These are phyloP conservation scores for Marasmius sp. DNA, from an alignment of 1,284 basidiomycete species.

Conservation along the genomic window DNA sequence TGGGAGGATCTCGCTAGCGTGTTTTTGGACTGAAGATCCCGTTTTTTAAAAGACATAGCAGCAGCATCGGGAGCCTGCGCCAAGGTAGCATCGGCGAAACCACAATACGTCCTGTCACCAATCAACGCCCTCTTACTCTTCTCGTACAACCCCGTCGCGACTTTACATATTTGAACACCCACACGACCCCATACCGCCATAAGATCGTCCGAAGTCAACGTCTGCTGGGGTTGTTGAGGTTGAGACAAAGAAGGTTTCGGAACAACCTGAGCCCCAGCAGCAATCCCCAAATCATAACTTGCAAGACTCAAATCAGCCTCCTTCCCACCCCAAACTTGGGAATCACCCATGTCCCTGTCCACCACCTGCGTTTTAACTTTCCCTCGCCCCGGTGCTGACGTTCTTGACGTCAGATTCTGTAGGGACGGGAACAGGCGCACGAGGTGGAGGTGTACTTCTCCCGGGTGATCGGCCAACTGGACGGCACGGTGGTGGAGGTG, in stretches of 20 bases:
- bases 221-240: constrained; percentile 23
- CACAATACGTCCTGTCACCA: constrained; percentile 80
- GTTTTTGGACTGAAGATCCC: constrained; percentile 63
- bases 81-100: constrained; percentile 73
- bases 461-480: constrained; percentile 35
- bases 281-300: constrained; percentile 47
- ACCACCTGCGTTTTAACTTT: no score
- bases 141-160: constrained; percentile 66
- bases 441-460: constrained; percentile 26
- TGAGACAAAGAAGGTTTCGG: constrained; percentile 12
- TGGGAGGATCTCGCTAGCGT: constrained; percentile 78
- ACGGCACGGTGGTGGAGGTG: constrained; percentile 39
- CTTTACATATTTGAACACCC: constrained; percentile 73
- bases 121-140: constrained; percentile 75
- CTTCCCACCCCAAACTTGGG: constrained; percentile 26
- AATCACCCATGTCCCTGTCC: constrained; percentile 47
- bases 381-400: constrained; percentile 16
- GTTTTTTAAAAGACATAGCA: constrained; percentile 67
- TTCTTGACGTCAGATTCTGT: constrained; percentile 30
- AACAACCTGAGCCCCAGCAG: constrained; percentile 21
- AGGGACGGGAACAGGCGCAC: constrained; percentile 30
- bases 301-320: constrained; percentile 36
- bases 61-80: constrained; percentile 57
- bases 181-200: constrained; percentile 70
- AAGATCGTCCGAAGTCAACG: constrained; percentile 59